phyloP scores from a whole-genome alignment of 331 rosid species.

The Malus hybrid region DNA sequence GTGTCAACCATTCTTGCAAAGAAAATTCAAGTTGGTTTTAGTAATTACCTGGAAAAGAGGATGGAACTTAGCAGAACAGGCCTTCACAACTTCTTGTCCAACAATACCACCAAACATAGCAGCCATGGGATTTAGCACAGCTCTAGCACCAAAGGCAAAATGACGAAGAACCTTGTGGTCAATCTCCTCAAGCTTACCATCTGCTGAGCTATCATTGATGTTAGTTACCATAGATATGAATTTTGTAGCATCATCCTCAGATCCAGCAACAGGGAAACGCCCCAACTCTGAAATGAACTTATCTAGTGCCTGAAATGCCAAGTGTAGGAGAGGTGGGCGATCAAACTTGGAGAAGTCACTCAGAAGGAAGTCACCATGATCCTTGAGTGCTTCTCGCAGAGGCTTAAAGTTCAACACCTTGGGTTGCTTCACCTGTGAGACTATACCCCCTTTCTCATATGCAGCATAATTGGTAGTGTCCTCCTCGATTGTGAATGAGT shows the following conservation, averaged over 20 bases:
- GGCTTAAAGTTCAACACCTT: slow-evolving; percentile 21
- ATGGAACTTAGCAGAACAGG: slow-evolving; percentile 21
- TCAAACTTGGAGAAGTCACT: slow-evolving; percentile 24
- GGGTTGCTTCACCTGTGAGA: slow-evolving; percentile 23
- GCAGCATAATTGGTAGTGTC: slow-evolving; percentile 12
- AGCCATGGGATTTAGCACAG: slow-evolving; percentile 27
- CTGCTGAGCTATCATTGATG: slow-evolving; percentile 11
- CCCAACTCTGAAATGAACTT: slow-evolving; percentile 15
- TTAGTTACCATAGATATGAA: slow-evolving; percentile 2
- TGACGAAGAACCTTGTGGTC: slow-evolving; percentile 9
- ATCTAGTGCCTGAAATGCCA: slow-evolving; percentile 21
- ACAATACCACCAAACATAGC: slow-evolving; percentile 26
- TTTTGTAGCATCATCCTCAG: slow-evolving; percentile 14
- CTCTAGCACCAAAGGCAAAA: slow-evolving; percentile 25
- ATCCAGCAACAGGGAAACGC: slow-evolving; percentile 18
- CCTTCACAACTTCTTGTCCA: slow-evolving; percentile 23
- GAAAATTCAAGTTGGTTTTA: background rate
- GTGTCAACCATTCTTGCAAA: background rate
- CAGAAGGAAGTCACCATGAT: slow-evolving; percentile 23
- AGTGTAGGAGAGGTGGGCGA: slow-evolving; percentile 24
- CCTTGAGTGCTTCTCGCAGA: slow-evolving; percentile 15
- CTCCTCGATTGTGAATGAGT: slow-evolving; percentile 21
- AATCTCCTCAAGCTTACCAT: slow-evolving; percentile 17
- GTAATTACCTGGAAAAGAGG: slow-evolving; percentile 20
- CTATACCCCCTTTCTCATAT: slow-evolving; percentile 18